Evolutionary conservation across 2,329 filamentous ascomycete species (phyloP).

Genomic region (Clonostachys rosea): DNA sequence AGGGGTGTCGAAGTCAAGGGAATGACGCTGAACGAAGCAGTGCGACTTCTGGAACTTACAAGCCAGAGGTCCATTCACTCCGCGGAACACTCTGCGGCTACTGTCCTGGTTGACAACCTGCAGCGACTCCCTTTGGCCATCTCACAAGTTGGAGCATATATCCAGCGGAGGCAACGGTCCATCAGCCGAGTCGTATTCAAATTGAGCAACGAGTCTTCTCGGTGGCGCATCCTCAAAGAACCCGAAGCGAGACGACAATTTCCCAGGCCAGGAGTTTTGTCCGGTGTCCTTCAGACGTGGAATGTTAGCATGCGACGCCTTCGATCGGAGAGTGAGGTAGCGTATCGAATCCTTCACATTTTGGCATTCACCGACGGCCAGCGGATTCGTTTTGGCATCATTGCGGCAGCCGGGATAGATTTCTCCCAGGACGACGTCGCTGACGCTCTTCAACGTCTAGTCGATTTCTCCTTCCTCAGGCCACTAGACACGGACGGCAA

Average conservation of each 20-base stretch:
- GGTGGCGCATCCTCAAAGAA: neutral
- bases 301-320: neutral
- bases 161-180: neutral
- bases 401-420: neutral
- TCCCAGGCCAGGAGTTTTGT: neutral
- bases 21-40: neutral
- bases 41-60: neutral
- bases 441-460: neutral
- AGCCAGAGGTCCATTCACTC: neutral
- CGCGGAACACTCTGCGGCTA: neutral
- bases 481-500: conserved; percentile 1
- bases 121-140: neutral
- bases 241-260: neutral
- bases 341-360: neutral
- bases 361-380: neutral
- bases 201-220: neutral
- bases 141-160: neutral
- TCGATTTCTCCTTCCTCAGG: conserved; percentile 22
- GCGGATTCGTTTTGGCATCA: neutral
- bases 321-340: neutral
- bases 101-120: neutral
- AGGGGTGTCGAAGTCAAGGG: neutral
- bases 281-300: neutral
- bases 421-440: neutral
- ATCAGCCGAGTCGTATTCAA: neutral